Evolutionary conservation across 371 early-diverging fungal species (phyloP).

Genomic region (Dinochytrium kinnereticum): DNA sequence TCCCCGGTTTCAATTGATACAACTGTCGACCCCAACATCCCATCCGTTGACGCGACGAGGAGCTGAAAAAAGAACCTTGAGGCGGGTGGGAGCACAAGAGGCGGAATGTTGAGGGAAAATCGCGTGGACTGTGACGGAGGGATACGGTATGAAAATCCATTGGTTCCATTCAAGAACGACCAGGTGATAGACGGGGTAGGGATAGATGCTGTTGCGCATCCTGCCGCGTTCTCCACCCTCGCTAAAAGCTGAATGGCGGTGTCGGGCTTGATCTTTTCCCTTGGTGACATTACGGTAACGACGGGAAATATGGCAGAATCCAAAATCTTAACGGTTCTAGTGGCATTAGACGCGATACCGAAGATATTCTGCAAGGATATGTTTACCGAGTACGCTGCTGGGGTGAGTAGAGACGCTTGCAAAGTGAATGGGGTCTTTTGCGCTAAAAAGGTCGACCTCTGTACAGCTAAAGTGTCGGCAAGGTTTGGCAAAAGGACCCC

Average conservation of each 20-base stretch:
- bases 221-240: neutral
- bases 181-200: neutral
- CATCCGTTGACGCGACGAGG: neutral
- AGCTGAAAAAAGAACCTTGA: constrained; percentile 1
- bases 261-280: neutral
- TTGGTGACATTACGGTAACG: neutral
- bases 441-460: neutral
- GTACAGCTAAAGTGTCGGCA: neutral
- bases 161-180: neutral
- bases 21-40: neutral
- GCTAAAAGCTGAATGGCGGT: neutral
- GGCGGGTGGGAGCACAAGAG: neutral
- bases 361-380: neutral
- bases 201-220: neutral
- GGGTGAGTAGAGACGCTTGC: neutral
- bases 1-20: neutral
- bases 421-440: neutral
- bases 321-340: neutral
- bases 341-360: neutral
- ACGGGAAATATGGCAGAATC: neutral
- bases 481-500: neutral
- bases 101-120: neutral
- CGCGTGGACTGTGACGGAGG: neutral
- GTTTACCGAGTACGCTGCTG: neutral
- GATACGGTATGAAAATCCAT: neutral